Evolutionary conservation across 2,329 filamentous ascomycete genomes (phyloP), one percentile per base, ranked within the genome.

Genomic region (Metarhizium brunneum): DNA sequence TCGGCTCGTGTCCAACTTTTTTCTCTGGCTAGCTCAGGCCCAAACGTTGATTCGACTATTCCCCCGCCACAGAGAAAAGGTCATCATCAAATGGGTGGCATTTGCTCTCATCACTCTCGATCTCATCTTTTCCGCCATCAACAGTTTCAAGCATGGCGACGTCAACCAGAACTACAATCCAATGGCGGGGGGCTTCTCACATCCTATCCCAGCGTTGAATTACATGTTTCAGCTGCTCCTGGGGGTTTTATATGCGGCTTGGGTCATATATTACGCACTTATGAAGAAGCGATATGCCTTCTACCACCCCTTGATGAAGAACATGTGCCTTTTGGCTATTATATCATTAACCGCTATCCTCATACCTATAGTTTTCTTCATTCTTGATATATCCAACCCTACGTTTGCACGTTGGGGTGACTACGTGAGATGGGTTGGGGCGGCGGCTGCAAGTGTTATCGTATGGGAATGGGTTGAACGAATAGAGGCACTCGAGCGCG

Each of bases 391-490:
- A 51, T 86, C 87, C 8, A 86, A 92, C 64, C 87, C 90, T 30
- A 85, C 90, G 58, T 86, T 96, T 58, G 89, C 89, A 43, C 90
- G 88, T 8, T 96, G 92, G 92, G 92, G 92, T 66, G 92, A 95
- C 66, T 96, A 96, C 66, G 92, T 96, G 49, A 80, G 91, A 64
- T 96, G 92, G 92, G 92, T 96, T n/a, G 92, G 92, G 50, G 91
- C 91, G 1, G 91, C 92, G 0, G 91, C 91, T 1, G 92, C 92
- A 32, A 95, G 90, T 71, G 92, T 96, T n/a, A 89, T 96, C 25
- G 92, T 96, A 2, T 96, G 92, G 92, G 92, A 96, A 70, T 96
- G 92, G 92, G 92, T 96, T 3, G 92, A 96, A 70, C 82, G 92
- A 30, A 96, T 96, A 51, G 92, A 96, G 69, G 90, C 91, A 0